Percentiles rank a stretch among this genome's conserved stretches.
These are phyloP conservation scores for Prunus mume DNA, from an alignment of 306 rosid genomes.

Conservation along the genomic window DNA sequence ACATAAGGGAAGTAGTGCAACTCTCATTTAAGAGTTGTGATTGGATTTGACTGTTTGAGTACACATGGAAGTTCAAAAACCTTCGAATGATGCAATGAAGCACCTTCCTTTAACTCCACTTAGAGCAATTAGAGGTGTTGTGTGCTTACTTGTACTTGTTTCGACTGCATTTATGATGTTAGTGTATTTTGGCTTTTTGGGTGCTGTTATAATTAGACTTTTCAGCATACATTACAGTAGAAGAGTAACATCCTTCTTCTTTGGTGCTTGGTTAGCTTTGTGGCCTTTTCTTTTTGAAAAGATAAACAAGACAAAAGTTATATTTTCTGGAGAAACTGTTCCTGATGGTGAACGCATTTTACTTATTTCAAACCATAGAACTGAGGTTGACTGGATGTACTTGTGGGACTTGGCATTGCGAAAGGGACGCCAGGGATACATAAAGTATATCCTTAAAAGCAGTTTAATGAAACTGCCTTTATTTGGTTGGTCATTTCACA, in stretches of 20 bases:
- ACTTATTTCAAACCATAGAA: constrained; percentile 76
- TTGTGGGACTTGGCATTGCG: constrained; percentile 82
- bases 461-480: constrained; percentile 77
- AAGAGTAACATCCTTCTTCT: constrained; percentile 59
- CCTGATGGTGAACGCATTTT: constrained; percentile 52
- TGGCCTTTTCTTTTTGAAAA: constrained; percentile 86
- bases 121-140: constrained; percentile 55
- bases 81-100: constrained; percentile 26
- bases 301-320: constrained; percentile 68
- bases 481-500: constrained; percentile 82
- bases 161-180: constrained; percentile 69
- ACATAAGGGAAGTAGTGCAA: constrained; percentile 15
- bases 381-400: constrained; percentile 92
- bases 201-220: constrained; percentile 52
- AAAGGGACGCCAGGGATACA: constrained; percentile 63
- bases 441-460: constrained; percentile 72
- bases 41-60: constrained; percentile 17
- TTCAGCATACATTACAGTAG: constrained; percentile 66
- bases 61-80: constrained; percentile 46
- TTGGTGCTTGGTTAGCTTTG: constrained; percentile 77
- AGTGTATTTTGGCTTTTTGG: constrained; percentile 52
- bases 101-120: constrained; percentile 35
- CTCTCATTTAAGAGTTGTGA: constrained; percentile 15
- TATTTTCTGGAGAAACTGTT: constrained; percentile 63
- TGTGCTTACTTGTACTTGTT: constrained; percentile 59